Evolutionary conservation across 2,329 filamentous ascomycete genomes (phyloP).

Genomic region (Apiospora rasikravindrae): DNA sequence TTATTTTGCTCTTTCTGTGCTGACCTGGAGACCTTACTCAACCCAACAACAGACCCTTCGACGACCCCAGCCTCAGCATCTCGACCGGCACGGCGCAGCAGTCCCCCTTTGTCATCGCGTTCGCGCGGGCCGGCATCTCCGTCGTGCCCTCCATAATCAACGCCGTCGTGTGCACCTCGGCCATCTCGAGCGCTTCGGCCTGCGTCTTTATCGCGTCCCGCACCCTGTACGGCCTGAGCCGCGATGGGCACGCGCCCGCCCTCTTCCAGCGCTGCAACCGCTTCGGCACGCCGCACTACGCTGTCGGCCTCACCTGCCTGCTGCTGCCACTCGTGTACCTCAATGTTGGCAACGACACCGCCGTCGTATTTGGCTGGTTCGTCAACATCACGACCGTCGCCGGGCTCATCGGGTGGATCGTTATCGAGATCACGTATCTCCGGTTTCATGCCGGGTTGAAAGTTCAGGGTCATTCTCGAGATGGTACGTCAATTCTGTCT

Average conservation of each 20-base stretch:
- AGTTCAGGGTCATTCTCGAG: slow-evolving; percentile 28
- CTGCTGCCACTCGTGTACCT: slow-evolving; percentile 24
- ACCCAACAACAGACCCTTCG: slow-evolving; percentile 39
- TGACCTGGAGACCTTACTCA: no score
- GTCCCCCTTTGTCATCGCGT: slow-evolving; percentile 57
- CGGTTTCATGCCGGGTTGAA: slow-evolving; percentile 25
- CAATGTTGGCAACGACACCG: slow-evolving; percentile 20
- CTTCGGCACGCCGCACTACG: slow-evolving; percentile 64
- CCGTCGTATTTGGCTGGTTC: slow-evolving; percentile 25
- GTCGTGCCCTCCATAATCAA: slow-evolving; percentile 63
- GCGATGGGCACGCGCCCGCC: slow-evolving; percentile 56
- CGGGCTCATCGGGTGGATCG: slow-evolving; percentile 24
- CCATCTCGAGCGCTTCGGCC: slow-evolving; percentile 62
- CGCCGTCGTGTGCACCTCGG: slow-evolving; percentile 59
- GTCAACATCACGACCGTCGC: slow-evolving; percentile 24
- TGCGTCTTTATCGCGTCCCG: slow-evolving; percentile 62
- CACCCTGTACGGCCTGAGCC: slow-evolving; percentile 59
- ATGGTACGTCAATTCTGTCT: background rate
- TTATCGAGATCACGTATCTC: slow-evolving; percentile 25
- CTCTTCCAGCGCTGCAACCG: slow-evolving; percentile 56
- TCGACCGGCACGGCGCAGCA: slow-evolving; percentile 49
- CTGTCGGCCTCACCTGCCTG: slow-evolving; percentile 60
- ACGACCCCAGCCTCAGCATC: slow-evolving; percentile 50
- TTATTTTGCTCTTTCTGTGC: background rate
- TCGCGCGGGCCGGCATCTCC: slow-evolving; percentile 56